These are phyloP conservation scores for Leucosporidium yakuticum DNA, from an alignment of 768 basidiomycete genomes.

Conservation along the genomic window DNA sequence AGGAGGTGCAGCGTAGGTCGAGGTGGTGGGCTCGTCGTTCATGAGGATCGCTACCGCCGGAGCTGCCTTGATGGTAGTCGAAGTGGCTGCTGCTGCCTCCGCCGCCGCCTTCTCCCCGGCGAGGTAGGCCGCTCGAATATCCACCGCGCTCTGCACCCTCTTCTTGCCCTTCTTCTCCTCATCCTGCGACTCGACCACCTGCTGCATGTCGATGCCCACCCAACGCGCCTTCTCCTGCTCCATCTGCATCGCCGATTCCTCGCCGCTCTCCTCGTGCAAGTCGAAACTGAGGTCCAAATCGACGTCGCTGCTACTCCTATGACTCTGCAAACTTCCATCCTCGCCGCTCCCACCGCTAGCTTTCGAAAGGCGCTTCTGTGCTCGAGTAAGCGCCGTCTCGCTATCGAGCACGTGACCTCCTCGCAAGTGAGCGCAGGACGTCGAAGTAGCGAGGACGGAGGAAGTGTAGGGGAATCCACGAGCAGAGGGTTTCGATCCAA, in stretches of 20 bases:
- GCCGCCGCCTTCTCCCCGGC: slow-evolving; percentile 4
- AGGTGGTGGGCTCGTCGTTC: not conserved
- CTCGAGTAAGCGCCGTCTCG: too few species aligned
- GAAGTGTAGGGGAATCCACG: slow-evolving; percentile 14
- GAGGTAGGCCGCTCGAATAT: slow-evolving; percentile 29
- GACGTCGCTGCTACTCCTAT: slow-evolving; percentile 29
- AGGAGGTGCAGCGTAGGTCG: too few species aligned
- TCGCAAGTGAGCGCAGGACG: slow-evolving; percentile 9
- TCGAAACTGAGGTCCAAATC: slow-evolving; percentile 27
- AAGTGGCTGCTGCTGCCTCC: not conserved
- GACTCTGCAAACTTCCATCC: too few species aligned
- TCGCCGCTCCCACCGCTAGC: too few species aligned
- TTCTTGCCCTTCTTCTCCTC: not conserved
- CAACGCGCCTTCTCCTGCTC: not conserved
- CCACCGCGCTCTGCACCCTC: slow-evolving; percentile 25
- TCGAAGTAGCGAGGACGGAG: slow-evolving; percentile 15
- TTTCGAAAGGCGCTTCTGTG: too few species aligned
- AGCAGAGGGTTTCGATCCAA: not conserved
- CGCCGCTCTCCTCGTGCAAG: not conserved
- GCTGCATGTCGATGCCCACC: slow-evolving; percentile 24
- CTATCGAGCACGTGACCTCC: not conserved
- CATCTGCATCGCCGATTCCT: not conserved
- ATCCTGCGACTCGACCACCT: not conserved
- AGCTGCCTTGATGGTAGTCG: too few species aligned
- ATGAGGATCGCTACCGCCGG: slow-evolving; percentile 14